These are phyloP conservation scores for Tolypocladium paradoxum DNA, from an alignment of 2,329 filamentous ascomycete species.

Conservation along the genomic window DNA sequence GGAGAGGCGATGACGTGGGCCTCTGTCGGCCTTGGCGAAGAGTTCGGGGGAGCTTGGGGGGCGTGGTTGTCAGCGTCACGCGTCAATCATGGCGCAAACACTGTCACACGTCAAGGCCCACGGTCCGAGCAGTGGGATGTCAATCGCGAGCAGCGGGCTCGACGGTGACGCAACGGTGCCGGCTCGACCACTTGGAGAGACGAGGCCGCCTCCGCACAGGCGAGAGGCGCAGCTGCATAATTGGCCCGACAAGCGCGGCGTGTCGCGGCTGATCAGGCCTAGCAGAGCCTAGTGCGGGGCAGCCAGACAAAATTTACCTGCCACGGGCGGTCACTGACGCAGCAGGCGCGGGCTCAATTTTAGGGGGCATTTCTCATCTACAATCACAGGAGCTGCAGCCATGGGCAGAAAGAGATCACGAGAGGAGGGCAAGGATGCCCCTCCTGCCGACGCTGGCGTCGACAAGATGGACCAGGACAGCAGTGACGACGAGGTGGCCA, in stretches of 20 bases:
- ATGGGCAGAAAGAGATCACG: constrained; percentile 43
- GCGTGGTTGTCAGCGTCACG: not conserved
- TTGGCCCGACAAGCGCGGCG: constrained; percentile 9
- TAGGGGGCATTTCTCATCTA: not conserved
- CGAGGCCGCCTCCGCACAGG: not conserved
- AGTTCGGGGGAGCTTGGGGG: not conserved
- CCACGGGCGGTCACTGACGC: not conserved
- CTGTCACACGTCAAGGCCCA: not conserved
- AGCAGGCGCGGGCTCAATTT: not conserved
- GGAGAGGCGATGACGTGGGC: constrained; percentile 9
- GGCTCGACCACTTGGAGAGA: not conserved
- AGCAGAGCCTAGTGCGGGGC: constrained; percentile 30
- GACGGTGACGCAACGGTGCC: not conserved
- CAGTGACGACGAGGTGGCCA: constrained; percentile 41
- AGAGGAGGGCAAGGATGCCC: constrained; percentile 33
- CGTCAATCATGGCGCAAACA: constrained; percentile 3
- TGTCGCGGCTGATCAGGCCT: constrained; percentile 15
- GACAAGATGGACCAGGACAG: constrained; percentile 41
- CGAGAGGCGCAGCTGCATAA: not conserved
- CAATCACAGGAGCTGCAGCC: not conserved
- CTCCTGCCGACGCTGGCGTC: constrained; percentile 28
- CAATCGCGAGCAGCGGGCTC: not conserved
- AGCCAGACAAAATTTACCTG: constrained; percentile 22
- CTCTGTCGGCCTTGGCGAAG: not conserved
- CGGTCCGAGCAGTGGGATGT: not conserved